Evolutionary conservation across 805 yeast species (phyloP), one percentile per base, ranked within the genome.

Genomic region (Myxozyma neotropica): DNA sequence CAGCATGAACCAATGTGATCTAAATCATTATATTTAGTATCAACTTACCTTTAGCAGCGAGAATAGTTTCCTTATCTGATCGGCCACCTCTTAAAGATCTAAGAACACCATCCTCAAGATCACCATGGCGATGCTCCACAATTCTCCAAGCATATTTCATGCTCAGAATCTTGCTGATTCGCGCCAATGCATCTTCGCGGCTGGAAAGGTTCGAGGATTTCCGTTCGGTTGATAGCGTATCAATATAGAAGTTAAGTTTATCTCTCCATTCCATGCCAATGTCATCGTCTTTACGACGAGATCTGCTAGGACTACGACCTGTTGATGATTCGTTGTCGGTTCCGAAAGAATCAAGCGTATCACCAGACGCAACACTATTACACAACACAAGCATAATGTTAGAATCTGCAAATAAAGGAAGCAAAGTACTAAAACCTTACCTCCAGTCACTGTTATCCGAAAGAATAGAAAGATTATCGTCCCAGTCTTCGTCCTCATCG

Each of bases 391-490:
- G 2, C n/a, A n/a, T n/a, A n/a, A n/a, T n/a, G n/a, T n/a, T n/a
- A n/a, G n/a, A n/a, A n/a, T n/a, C n/a, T n/a, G n/a, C n/a, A n/a
- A n/a, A n/a, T n/a, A n/a, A n/a, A n/a, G n/a, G n/a, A n/a, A n/a
- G n/a, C n/a, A n/a, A n/a, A n/a, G n/a, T n/a, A n/a, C n/a, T n/a
- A n/a, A n/a, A n/a, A n/a, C n/a, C n/a, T n/a, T 26, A 59, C 59
- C 65, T 61, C 66, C 66, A 62, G 33, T 63, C 66, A 35, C 55
- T 47, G 33, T 35, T 48, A 19, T 61, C 65, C 1, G 63, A 58
- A 21, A 58, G 15, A 15, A 44, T 45, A 13, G 63, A 55, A 29
- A 52, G 39, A 47, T 52, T 50, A 31, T 62, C 66, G 29, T 55
- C 58, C 40, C 48, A 42, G 8, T 59, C 59, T n/a, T 53, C 59